Conservation (phyloP, 495 filamentous ascomycete species). For the Talaromyces ruber region DNA sequence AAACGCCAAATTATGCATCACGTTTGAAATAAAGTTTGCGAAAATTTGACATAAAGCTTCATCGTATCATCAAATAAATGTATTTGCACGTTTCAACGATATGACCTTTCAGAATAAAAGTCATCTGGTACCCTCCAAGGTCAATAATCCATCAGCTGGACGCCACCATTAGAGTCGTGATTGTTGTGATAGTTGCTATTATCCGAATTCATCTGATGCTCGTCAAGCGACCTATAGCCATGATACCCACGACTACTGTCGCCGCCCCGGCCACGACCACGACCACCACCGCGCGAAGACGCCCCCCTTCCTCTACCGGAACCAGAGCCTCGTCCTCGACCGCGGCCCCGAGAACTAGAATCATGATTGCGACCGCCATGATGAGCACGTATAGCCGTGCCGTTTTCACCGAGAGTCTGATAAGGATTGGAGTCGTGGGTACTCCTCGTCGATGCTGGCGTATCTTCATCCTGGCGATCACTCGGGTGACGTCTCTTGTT, state of each 20-base stretch:
- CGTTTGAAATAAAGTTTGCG: not conserved
- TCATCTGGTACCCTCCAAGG: not conserved
- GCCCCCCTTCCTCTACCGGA: conserved; percentile 1
- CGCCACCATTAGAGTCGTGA: not conserved
- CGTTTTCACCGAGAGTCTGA: not conserved
- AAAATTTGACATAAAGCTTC: not conserved
- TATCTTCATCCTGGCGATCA: conserved; percentile 24
- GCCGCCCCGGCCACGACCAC: conserved; percentile 2
- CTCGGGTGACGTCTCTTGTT: conserved; percentile 35
- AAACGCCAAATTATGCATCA: not conserved
- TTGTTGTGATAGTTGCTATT: not conserved
- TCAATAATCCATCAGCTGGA: conserved; percentile 6
- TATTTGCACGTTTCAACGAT: not conserved
- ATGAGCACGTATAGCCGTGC: not conserved
- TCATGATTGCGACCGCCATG: not conserved
- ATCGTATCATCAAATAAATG: not conserved
- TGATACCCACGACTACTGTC: not conserved
- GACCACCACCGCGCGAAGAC: conserved; percentile 3
- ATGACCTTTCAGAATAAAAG: not conserved
- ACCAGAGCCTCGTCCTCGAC: conserved; percentile 5
- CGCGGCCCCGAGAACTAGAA: not conserved
- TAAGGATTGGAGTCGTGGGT: not conserved
- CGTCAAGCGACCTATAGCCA: conserved; percentile 5
- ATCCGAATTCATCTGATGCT: not conserved
- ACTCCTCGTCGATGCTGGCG: conserved; percentile 10